Evolutionary conservation across 306 rosid species (phyloP), one percentile per base, ranked within the genome.

Genomic region (Medicago lupulina): DNA sequence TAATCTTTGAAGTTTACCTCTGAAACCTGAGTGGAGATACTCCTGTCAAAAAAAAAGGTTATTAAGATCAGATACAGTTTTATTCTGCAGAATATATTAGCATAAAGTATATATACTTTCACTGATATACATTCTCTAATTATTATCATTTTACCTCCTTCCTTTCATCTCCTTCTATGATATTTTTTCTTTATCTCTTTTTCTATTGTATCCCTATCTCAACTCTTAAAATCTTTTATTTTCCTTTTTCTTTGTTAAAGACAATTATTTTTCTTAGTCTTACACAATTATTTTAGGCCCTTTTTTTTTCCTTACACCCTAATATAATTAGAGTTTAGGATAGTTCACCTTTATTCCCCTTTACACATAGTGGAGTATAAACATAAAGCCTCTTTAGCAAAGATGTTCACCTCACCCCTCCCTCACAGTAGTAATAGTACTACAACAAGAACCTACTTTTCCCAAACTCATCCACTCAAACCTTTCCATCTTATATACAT

Each of bases 341-440:
- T 18, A 11, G 23, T 64, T 5, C 9, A 21, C 15, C 71, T 84
- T 74, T 79, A 83, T 87, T 84, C 86, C 79, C 3, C 85, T 71
- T 82, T 80, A 57, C 83, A 74, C 25, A 68, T 76, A 76, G 92
- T 88, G 92, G 85, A 87, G 97, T 82, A 81, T 85, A 89, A 88
- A 85, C 83, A 12, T 73, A 89, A 91, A 91, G 97, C 80, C 58
- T 82, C 97, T 89, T 91, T 91, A 80, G 54, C 89, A 85, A 91
- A 89, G 85, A 84, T 55, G 86, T 75, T 80, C 67, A 68, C 64
- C 51, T 40, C 76, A 47, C 73, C 23, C 43, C 77, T 40, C 76
- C 53, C 73, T 41, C 11, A 28, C 59, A 46, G 12, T 40, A 78
- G 31, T 53, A 72, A 38, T 41, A 72, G 50, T 79, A 68, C 62